Base-by-base conservation (phyloP, 192 early-diverging fungal genomes). In the Spizellomyces sp. region DNA sequence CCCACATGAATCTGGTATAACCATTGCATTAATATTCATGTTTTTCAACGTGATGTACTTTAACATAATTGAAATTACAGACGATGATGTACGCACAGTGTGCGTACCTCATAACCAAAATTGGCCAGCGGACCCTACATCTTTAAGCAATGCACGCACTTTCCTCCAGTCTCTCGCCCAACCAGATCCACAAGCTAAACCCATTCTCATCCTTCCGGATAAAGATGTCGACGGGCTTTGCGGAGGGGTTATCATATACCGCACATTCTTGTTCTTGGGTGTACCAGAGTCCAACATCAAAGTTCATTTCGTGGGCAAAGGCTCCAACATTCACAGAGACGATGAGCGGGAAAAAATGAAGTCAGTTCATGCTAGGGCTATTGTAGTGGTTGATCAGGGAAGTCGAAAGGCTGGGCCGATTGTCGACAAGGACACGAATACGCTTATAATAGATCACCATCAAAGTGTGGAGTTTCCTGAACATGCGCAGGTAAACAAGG, bases 191-290 rank as follows among this genome's bases (percentile, higher is more conserved):
- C 59, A 15, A 61, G 1, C 12, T 4, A 22, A 21, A 56, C 66
- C 43, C 66, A 67, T 67, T 41, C 66, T 67, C 36, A 46, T 67
- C 50, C 2, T 67, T 19, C 66, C 66, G 1, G 66, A 67, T 36
- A 56, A 56, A n/a, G 66, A 67, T 41, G 66, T 52, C 46, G 66
- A 67, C 27, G 66, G 66, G 14, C 66, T 67, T 52, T 21, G n/a
- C 27, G 66, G 48, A 15, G 66, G 66, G 9, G 17, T 56, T 5
- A 56, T 52, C 66, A 58, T 67, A 9, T 41, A 67, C 50, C 27
- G 41, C 3, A 67, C 66, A 9, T 47, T 67, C n/a, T 10, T n/a
- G 9, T 4, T 55, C 8, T n/a, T 67, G 15, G 66, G 66, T 2
- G 46, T 67, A 12, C 46, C 48, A 8, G 17, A 9, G n/a, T 8